phyloP scores from a whole-genome alignment of 257 asterid species.

The Solanum sejunctum region DNA sequence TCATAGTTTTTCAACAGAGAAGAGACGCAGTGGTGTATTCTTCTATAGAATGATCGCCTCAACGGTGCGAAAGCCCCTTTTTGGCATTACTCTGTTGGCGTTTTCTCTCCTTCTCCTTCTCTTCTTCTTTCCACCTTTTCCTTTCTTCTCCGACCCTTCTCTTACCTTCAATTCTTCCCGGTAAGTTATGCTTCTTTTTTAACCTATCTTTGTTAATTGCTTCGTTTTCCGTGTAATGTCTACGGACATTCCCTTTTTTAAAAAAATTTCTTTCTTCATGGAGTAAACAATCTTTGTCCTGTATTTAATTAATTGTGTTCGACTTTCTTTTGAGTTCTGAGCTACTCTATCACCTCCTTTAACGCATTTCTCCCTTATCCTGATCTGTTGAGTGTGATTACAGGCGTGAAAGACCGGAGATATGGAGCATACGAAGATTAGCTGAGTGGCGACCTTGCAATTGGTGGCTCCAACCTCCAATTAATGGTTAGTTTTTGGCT shows the following conservation, averaged over 20 bases:
- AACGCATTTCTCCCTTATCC: neutral
- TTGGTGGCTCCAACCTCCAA: slow-evolving; percentile 76
- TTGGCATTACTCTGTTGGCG: slow-evolving; percentile 18
- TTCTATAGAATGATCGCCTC: slow-evolving; percentile 27
- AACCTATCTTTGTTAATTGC: neutral
- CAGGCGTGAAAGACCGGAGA: slow-evolving; percentile 54
- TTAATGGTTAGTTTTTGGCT: slow-evolving; percentile 35
- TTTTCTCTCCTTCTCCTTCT: slow-evolving; percentile 35
- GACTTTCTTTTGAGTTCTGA: neutral
- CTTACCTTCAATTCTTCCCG: slow-evolving; percentile 11
- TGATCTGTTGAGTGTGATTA: neutral
- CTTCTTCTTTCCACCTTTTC: slow-evolving; percentile 37
- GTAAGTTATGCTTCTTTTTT: slow-evolving; percentile 23
- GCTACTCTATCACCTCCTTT: neutral
- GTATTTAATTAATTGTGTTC: neutral
- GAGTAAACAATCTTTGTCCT: neutral
- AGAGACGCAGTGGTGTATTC: neutral
- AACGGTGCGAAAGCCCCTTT: slow-evolving; percentile 47
- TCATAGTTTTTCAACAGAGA: neutral
- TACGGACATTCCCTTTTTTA: neutral
- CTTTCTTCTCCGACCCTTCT: slow-evolving; percentile 22
- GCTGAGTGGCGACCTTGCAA: slow-evolving; percentile 89
- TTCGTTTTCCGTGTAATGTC: neutral
- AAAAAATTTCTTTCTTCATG: neutral
- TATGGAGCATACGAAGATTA: slow-evolving; percentile 70